Evolutionary conservation across 805 yeast species (phyloP), one percentile per base, ranked within the genome.

Genomic region (Yamadazyma tumulicola): DNA sequence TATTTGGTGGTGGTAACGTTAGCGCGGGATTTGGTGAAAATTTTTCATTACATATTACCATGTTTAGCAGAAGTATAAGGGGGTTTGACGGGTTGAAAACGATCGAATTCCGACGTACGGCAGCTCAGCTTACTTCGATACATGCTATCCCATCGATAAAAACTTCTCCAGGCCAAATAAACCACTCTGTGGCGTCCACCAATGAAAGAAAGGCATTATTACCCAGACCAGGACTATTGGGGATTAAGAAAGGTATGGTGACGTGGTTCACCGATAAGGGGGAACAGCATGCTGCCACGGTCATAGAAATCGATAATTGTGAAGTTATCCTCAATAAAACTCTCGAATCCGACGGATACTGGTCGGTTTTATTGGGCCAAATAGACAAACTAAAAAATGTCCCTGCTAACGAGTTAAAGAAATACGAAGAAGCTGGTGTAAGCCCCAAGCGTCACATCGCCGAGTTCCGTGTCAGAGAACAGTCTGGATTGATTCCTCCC

Each of bases 221-320:
- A 19, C 57, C 61, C 28, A 78, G 98, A 60, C 80, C 95, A 6
- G 98, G 98, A 9, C 65, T 86, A 14, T 62, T 91, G 19, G 95
- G 94, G 1, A 66, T 78, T 44, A 93, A 93, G 56, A 69, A 82
- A 39, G 97, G 97, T 12, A 91, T 91, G 96, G 79, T 88, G 32
- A 78, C 93, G 11, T 85, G 78, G 74, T 91, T 74, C 52, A 80
- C 81, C 42, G 72, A 74, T 19, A 70, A 70, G 10, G 97, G 96
- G 18, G 69, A 67, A 34, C 79, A 79, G 43, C 59, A 72, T 35
- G 89, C 95, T 2, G 93, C 94, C 31, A 93, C 98, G 4, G 84
- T 93, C 6, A 66, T 93, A 26, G 94, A 88, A 55, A 74, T 93
- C 41, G 84, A 88, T 56, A 77, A 89, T 37, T 85, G 86, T 43